Evolutionary conservation across 2,329 filamentous ascomycete species (phyloP), one percentile per base, ranked within the genome.

Genomic region (Phaeosphaeria sp.): DNA sequence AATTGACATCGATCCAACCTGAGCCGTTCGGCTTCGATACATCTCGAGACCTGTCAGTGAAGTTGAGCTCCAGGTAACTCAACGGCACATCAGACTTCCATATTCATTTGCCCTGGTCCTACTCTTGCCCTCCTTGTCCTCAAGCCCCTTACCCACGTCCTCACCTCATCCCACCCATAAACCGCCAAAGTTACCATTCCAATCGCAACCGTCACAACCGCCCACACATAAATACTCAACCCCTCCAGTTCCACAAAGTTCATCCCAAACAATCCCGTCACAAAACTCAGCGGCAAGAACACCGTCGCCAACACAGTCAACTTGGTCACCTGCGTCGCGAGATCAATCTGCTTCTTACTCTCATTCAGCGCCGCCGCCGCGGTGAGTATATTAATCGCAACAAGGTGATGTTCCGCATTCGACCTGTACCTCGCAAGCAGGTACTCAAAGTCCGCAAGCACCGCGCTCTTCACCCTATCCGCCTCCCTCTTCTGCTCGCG

Each of bases 201-300:
- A 24, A 56, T 24, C 11, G 5, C 15, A 6, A 56, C 22, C 8
- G 54, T 56, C 21, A 56, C 54, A 17, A 56, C 24, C 33, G n/a
- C 49, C 54, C 54, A 56, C 21, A 56, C 30, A 49, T 49, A 56
- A 15, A 56, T 43, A 6, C 54, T 51, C 44, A 56, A 22, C n/a
- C 27, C 20, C 30, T 48, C 44, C 11, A 56, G 20, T 33, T 56
- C 54, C 13, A 48, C 21, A 39, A 56, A 56, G 24, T 56, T 56
- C 54, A 56, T 56, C 13, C 54, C 54, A 52, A 56, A 56, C 17
- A 56, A 33, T 6, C 40, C 45, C 24, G 54, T 49, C 22, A 43
- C 47, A 40, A 51, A 56, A 2, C 42, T 48, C 20, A 56, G 44
- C n/a, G 54, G 54, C 27, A 56, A 24, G 30, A 56, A 56, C 13